Base-by-base conservation (phyloP, 345 rosid species). In the Bruguiera parviflora region DNA sequence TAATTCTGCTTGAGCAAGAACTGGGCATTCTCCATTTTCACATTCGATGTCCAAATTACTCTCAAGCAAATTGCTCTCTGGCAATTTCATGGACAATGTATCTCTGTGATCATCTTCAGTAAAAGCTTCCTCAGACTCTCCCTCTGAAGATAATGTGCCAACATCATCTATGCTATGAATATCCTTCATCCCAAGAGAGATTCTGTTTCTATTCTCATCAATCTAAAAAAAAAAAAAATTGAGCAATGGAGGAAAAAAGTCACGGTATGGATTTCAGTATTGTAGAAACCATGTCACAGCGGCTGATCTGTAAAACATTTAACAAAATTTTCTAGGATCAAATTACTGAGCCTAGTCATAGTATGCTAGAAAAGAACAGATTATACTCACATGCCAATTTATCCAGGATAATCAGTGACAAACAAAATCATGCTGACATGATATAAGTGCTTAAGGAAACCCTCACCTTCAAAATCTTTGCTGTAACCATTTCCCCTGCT, bases 151-250 rank as follows among this genome's bases (percentile, higher is more conserved):
- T 67, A 67, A 71, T 56, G 66, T 69, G 73, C 71, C 81, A 64
- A 61, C 70, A 49, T 66, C 84, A 68, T 75, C 75, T 25, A 19
- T 67, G 32, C 81, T 63, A 76, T 82, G 85, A 53, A 95, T 86
- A 55, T 66, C 74, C 81, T 92, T 95, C 96, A 92, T 87, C 64
- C 96, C 92, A 20, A 92, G 94, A 58, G 99, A 88, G 75, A 92
- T 83, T 63, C 98, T 85, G 11, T 56, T 87, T 72, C 82, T 90
- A 79, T 86, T 96, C 81, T 79, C 83, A 53, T 89, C 93, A 74
- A 95, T 79, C 99, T 95, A 75, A 32, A 24, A 61, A 64, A 67
- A 65, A 33, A 5, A 66, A 47, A n/a, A 21, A 74, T 20, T 43
- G 49, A 43, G 49, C 18, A 13, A 43, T 13, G 49, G 18, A 37